These are phyloP conservation scores for Russula vinacea DNA, from an alignment of 768 basidiomycete genomes.

Conservation along the genomic window DNA sequence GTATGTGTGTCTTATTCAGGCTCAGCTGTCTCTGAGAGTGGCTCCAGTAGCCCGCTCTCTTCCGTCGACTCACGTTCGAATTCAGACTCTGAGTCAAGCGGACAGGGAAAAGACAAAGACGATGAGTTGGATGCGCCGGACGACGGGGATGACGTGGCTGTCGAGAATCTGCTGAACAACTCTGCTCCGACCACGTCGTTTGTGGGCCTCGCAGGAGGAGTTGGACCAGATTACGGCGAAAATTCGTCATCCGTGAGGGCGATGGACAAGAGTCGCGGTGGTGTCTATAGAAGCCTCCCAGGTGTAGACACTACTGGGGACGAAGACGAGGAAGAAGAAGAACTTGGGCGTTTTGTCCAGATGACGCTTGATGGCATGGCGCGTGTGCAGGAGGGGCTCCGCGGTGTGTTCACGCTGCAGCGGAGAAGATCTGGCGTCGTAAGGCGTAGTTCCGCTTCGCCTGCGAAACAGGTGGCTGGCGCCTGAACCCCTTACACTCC, in stretches of 20 bases:
- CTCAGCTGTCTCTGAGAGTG: background rate
- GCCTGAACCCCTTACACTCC: constrained; percentile 8
- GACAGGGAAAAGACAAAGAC: too few relatives aligned
- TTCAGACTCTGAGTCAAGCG: constrained; percentile 1
- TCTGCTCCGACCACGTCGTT: background rate
- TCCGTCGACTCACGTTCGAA: constrained; percentile 1
- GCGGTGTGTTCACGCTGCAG: constrained; percentile 22
- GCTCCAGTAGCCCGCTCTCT: constrained; percentile 22
- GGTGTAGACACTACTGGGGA: background rate
- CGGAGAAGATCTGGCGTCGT: constrained; percentile 12
- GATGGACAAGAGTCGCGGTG: background rate
- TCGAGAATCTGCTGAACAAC: constrained; percentile 23
- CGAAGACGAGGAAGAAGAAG: constrained; percentile 23
- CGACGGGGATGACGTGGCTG: constrained; percentile 22
- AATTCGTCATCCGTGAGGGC: constrained; percentile 16
- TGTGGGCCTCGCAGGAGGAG: background rate
- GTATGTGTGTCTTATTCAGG: background rate
- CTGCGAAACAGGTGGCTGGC: constrained; percentile 4
- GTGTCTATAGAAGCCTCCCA: background rate
- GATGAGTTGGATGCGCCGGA: constrained; percentile 14
- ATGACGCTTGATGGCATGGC: constrained; percentile 26
- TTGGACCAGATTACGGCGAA: constrained; percentile 10
- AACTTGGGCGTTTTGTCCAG: constrained; percentile 22
- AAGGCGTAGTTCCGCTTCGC: constrained; percentile 1
- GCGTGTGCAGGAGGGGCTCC: constrained; percentile 26